Conservation (phyloP, 129 eudicot genomes). For the Saussurea involucrata region DNA sequence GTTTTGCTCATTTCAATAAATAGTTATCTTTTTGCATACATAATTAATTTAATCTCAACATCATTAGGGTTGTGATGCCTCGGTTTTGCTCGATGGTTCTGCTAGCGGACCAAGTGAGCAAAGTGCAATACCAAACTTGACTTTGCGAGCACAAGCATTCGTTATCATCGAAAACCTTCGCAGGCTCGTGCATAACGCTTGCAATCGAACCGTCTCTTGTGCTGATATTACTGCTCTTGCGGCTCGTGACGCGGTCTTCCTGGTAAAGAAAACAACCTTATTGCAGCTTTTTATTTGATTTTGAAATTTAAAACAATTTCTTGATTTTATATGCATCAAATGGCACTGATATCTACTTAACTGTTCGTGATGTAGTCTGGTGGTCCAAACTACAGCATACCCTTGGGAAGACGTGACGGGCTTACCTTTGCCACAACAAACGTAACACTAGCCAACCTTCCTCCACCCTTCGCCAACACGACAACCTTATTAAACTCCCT, state of each 20-base stretch:
- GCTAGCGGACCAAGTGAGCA: constrained; percentile 64
- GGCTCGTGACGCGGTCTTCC: constrained; percentile 48
- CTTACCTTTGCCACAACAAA: constrained; percentile 39
- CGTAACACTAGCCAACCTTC: constrained; percentile 44
- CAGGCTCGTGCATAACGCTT: constrained; percentile 33
- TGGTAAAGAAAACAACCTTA: constrained; percentile 25
- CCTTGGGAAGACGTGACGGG: constrained; percentile 64
- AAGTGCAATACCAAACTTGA: constrained; percentile 53
- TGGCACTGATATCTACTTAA: background rate
- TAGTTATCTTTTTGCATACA: background rate
- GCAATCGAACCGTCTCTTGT: constrained; percentile 43
- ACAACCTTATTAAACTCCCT: constrained; percentile 34
- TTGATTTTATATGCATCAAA: background rate
- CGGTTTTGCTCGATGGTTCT: constrained; percentile 58
- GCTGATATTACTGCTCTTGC: constrained; percentile 53
- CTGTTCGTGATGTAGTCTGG: constrained; percentile 31
- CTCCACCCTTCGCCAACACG: constrained; percentile 40
- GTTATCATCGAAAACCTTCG: constrained; percentile 44
- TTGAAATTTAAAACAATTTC: background rate
- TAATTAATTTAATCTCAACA: background rate
- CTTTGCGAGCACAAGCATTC: constrained; percentile 47
- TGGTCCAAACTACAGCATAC: constrained; percentile 49
- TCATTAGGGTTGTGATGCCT: constrained; percentile 59
- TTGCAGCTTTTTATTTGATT: background rate
- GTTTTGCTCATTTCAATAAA: no score